Evolutionary conservation across 2,329 filamentous ascomycete species (phyloP).

Genomic region (Penicillium paneum): DNA sequence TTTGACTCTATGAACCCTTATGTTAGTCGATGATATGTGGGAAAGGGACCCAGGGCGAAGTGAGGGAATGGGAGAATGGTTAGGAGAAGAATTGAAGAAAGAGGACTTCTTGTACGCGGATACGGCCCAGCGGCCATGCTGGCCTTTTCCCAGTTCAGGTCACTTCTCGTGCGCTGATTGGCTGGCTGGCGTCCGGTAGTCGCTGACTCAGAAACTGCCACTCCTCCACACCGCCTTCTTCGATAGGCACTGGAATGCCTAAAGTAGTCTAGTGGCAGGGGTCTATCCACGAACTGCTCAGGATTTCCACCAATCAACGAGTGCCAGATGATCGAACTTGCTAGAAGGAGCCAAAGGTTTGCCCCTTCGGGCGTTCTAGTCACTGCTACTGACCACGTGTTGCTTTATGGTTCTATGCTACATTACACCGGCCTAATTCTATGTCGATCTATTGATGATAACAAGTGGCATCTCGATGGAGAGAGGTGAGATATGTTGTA

Average conservation of each 20-base stretch:
- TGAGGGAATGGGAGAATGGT: slow-evolving; percentile 23
- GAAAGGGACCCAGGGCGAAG: slow-evolving; percentile 16
- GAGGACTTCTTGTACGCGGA: slow-evolving; percentile 35
- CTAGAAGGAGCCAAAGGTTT: slow-evolving; percentile 26
- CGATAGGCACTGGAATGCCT: background rate
- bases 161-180: slow-evolving; percentile 41
- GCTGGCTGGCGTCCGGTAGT: slow-evolving; percentile 9
- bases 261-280: slow-evolving; percentile 2
- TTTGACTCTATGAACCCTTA: slow-evolving; percentile 19
- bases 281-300: slow-evolving; percentile 3
- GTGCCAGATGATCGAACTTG: slow-evolving; percentile 30
- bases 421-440: background rate
- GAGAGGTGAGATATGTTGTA: background rate
- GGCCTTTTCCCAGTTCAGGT: slow-evolving; percentile 45
- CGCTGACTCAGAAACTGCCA: slow-evolving; percentile 29
- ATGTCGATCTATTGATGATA: background rate
- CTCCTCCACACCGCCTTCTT: slow-evolving; percentile 21
- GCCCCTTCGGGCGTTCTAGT: background rate
- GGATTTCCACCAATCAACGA: slow-evolving; percentile 14
- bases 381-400: background rate
- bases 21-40: slow-evolving; percentile 11
- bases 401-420: background rate
- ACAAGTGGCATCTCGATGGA: slow-evolving; percentile 7
- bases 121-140: slow-evolving; percentile 40
- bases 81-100: slow-evolving; percentile 18